Conservation (phyloP, 2,329 filamentous ascomycete genomes). For the Xylariales sp. region DNA sequence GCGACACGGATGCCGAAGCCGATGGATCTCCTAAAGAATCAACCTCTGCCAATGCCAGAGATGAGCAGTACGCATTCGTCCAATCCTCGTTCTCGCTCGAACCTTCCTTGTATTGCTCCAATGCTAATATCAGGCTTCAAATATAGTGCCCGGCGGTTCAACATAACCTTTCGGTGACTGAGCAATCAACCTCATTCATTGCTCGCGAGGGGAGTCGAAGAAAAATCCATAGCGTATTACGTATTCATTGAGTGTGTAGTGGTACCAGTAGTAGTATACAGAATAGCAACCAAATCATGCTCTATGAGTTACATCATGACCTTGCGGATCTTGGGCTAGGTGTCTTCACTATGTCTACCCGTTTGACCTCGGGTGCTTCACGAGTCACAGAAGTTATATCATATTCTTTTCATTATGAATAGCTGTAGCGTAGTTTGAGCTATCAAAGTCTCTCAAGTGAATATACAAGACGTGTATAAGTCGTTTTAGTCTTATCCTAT, state of each 20-base stretch:
- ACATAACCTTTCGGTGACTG: background rate
- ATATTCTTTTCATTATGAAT: background rate
- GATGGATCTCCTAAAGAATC: constrained; percentile 32
- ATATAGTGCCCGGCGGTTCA: constrained; percentile 24
- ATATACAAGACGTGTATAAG: constrained; percentile 6
- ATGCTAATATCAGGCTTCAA: background rate
- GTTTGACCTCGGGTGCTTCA: background rate
- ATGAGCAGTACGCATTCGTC: constrained; percentile 28
- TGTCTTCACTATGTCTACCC: background rate
- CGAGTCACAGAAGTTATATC: background rate
- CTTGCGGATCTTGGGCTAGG: too few species aligned
- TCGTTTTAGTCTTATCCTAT: background rate
- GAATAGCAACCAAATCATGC: background rate
- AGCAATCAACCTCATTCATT: background rate
- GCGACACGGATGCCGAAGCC: constrained; percentile 45
- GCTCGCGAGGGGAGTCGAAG: background rate
- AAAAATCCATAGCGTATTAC: background rate
- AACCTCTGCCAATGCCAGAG: constrained; percentile 24
- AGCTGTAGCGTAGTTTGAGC: constrained; percentile 1
- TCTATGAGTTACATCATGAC: background rate
- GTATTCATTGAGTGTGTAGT: background rate
- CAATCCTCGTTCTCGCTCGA: too few species aligned
- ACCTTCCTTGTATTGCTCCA: background rate
- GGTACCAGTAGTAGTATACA: constrained; percentile 5
- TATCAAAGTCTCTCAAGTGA: background rate